A percentile compares a stretch with the other conserved stretches of the same genome.
Evolutionary conservation across 768 basidiomycete species (phyloP).

Genomic region (Kwoniella sp.): DNA sequence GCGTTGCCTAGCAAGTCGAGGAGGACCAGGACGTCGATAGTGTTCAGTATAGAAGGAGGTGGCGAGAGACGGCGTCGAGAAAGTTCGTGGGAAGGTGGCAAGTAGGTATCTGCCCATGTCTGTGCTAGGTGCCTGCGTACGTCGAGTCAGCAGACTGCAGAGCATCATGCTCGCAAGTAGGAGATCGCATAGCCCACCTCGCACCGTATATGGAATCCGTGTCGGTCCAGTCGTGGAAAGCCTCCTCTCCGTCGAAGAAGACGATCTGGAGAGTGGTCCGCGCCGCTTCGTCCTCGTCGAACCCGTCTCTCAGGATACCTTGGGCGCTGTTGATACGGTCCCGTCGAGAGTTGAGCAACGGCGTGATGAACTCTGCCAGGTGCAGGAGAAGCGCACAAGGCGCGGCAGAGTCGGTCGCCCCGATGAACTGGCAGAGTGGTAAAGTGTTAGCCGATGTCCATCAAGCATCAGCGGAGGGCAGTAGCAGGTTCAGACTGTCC

Average conservation of each 20-base stretch:
- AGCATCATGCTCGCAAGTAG: neutral
- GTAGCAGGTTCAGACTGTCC: too few species aligned
- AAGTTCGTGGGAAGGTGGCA: constrained; percentile 56
- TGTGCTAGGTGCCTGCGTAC: constrained; percentile 73
- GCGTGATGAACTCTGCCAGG: constrained; percentile 75
- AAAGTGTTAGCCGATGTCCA: constrained; percentile 11
- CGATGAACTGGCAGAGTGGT: constrained; percentile 68
- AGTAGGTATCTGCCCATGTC: constrained; percentile 70
- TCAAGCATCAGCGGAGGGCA: too few species aligned
- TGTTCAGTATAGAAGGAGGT: constrained; percentile 62
- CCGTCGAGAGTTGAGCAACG: constrained; percentile 34
- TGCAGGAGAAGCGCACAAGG: constrained; percentile 93
- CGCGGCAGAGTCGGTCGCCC: constrained; percentile 94
- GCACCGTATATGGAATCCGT: constrained; percentile 94
- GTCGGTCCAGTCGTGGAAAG: constrained; percentile 81
- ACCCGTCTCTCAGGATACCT: constrained; percentile 55
- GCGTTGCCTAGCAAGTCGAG: constrained; percentile 84
- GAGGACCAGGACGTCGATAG: constrained; percentile 85
- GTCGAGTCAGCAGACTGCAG: neutral
- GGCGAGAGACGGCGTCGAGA: constrained; percentile 54
- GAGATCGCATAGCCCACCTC: constrained; percentile 56
- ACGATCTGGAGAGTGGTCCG: constrained; percentile 86
- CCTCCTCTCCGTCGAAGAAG: constrained; percentile 98
- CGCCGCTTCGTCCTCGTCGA: constrained; percentile 62
- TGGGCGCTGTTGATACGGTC: constrained; percentile 62